These are phyloP conservation scores for Phyllosticta paracitricarpa DNA, from an alignment of 2,329 filamentous ascomycete species.

Conservation along the genomic window DNA sequence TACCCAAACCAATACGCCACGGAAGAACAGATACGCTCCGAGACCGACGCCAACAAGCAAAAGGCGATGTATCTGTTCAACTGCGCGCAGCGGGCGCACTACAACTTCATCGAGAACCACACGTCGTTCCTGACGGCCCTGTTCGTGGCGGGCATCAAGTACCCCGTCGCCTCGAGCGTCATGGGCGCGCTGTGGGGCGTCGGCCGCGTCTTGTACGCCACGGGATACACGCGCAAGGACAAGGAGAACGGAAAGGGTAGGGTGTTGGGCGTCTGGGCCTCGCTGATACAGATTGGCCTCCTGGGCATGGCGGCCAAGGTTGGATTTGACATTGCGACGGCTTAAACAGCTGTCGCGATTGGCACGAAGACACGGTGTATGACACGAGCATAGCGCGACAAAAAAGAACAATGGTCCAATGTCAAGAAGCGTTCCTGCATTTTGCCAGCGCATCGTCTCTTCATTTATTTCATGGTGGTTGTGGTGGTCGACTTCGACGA, in stretches of 20 bases:
- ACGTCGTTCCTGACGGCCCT: conserved; percentile 40
- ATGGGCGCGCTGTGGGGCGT: conserved; percentile 43
- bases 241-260: conserved; percentile 35
- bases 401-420: not conserved
- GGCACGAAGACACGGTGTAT: not conserved
- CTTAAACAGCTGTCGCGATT: not conserved
- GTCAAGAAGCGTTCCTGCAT: not conserved
- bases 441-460: not conserved
- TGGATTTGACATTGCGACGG: not conserved
- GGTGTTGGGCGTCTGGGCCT: conserved; percentile 11
- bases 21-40: conserved; percentile 39
- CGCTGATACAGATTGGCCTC: not conserved
- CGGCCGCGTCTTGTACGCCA: conserved; percentile 38
- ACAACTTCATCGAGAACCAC: conserved; percentile 52
- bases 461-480: not conserved
- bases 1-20: conserved; percentile 53
- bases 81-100: conserved; percentile 34
- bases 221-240: conserved; percentile 34
- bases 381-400: not conserved
- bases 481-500: not conserved
- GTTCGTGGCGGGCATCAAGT: conserved; percentile 45
- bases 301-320: conserved; percentile 6
- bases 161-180: conserved; percentile 37
- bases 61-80: conserved; percentile 37
- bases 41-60: conserved; percentile 30